Evolutionary conservation across 208 protist species (phyloP), one percentile per base, ranked within the genome.

Genomic region (Wallacemonas sp.): DNA sequence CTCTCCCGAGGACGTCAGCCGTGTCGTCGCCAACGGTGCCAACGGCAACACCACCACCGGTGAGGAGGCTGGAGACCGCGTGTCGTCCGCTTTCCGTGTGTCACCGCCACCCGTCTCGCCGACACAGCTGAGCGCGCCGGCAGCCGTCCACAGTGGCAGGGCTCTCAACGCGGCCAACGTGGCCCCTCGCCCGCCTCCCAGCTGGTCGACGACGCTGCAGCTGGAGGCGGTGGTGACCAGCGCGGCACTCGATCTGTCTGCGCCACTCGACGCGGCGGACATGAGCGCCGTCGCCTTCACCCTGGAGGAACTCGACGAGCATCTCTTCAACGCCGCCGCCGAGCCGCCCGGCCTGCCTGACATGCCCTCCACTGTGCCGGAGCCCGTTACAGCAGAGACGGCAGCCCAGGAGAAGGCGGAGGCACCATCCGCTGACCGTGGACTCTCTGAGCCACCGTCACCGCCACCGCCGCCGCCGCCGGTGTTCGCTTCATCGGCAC

Each of bases 241-340:
- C 31, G 29, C 31, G 14, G 52, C 52, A 22, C 25, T 55, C 8
- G 25, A 31, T 32, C 7, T 18, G 11, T 8, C 11, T 22, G 18
- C 26, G 5, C 10, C 48, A 18, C 32, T 59, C 12, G 52, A 41
- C n/a, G 52, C 52, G 7, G 32, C 52, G 3, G 52, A 44, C 52
- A 59, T 59, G 10, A 41, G 31, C n/a, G 52, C 52, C 29, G 74
- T 91, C 50, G 77, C 89, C n/a, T 91, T 82, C 41, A 91, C 86
- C 14, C 64, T 95, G 41, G 79, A 95, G 65, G 85, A 91, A 67
- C 50, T 95, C 32, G 89, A 95, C 52, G 39, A 81, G 39, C 76
- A 81, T 8, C 84, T 95, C 20, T 91, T 92, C 59, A 63, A 61
- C 54, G 42, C 41, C 38, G 11, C 57, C 11, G 57, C 57, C 3